These are phyloP conservation scores for Stephanodiscus minutulus DNA, from an alignment of 108 stramenopile species.

Conservation along the genomic window DNA sequence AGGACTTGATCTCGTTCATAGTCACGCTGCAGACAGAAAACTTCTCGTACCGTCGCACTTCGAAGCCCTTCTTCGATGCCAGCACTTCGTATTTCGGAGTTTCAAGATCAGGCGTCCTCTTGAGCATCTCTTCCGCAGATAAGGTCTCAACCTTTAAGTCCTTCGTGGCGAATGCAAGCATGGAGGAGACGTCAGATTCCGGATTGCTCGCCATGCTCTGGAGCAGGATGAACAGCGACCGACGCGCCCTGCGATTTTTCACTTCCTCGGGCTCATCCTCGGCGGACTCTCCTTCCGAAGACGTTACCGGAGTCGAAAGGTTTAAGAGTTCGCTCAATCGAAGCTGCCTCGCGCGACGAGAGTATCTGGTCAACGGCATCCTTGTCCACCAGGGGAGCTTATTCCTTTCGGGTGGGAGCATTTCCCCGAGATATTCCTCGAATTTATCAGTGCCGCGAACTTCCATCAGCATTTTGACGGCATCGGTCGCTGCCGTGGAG, in stretches of 20 bases:
- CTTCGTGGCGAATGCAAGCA: constrained; percentile 10
- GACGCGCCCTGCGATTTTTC: constrained; percentile 18
- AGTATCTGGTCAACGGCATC: constrained; percentile 22
- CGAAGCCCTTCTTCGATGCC: constrained; percentile 41
- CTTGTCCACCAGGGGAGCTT: constrained; percentile 14
- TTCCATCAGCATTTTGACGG: constrained; percentile 13
- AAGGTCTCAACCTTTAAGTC: constrained; percentile 11
- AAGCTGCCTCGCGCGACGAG: constrained; percentile 33
- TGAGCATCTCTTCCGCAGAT: constrained; percentile 23
- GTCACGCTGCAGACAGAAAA: constrained; percentile 78
- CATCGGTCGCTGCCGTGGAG: constrained; percentile 20
- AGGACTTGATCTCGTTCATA: constrained; percentile 51
- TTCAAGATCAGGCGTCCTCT: constrained; percentile 68
- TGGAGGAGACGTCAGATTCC: constrained; percentile 10
- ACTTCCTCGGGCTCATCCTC: constrained; percentile 20
- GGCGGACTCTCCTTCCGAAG: neutral
- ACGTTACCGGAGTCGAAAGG: constrained; percentile 18
- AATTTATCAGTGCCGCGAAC: constrained; percentile 29
- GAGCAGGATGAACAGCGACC: constrained; percentile 25
- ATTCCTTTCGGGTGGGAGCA: constrained; percentile 16
- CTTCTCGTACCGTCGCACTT: constrained; percentile 81
- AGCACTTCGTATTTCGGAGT: constrained; percentile 80
- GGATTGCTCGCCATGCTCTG: constrained; percentile 28
- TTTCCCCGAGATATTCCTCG: constrained; percentile 25
- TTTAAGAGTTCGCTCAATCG: constrained; percentile 25